Evolutionary conservation across 371 early-diverging fungal genomes (phyloP).

Genomic region (Lichtheimia hyalospora): DNA sequence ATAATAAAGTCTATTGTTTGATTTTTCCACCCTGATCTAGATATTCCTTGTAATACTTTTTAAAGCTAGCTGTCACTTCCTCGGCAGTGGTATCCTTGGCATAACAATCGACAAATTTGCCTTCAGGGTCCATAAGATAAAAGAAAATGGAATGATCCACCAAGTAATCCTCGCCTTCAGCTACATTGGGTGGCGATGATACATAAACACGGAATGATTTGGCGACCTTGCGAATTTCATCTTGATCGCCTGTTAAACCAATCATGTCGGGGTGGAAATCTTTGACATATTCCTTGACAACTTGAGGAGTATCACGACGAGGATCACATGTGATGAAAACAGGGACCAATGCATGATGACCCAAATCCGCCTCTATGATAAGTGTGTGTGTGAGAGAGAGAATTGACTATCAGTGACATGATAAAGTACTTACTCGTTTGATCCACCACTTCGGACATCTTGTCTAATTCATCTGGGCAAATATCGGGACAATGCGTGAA

Average conservation of each 20-base stretch:
- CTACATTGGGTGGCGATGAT: constrained; percentile 81
- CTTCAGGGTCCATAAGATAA: constrained; percentile 93
- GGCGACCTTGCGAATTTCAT: constrained; percentile 82
- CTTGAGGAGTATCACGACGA: constrained; percentile 85
- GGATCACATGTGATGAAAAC: constrained; percentile 97
- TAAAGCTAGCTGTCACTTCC: constrained; percentile 60
- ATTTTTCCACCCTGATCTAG: constrained; percentile 45
- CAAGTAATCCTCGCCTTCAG: constrained; percentile 89
- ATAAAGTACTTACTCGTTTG: constrained; percentile 51
- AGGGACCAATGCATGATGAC: constrained; percentile 71
- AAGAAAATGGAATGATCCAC: constrained; percentile 99
- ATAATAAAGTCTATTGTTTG: constrained; percentile 9
- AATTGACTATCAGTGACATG: too few relatives aligned
- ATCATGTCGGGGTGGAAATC: constrained; percentile 94
- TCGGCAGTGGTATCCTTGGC: constrained; percentile 75
- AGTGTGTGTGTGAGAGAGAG: too few relatives aligned
- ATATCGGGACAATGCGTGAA: constrained; percentile 99
- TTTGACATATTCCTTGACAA: constrained; percentile 84
- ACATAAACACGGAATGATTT: constrained; percentile 95
- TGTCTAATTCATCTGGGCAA: constrained; percentile 98
- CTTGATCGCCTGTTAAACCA: constrained; percentile 89
- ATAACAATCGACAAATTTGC: constrained; percentile 88
- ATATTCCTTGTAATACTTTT: constrained; percentile 54
- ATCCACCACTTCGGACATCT: constrained; percentile 92
- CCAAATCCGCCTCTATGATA: constrained; percentile 55